Base-by-base conservation (phyloP, 495 filamentous ascomycete species). In the Aspergillus asperescens region DNA sequence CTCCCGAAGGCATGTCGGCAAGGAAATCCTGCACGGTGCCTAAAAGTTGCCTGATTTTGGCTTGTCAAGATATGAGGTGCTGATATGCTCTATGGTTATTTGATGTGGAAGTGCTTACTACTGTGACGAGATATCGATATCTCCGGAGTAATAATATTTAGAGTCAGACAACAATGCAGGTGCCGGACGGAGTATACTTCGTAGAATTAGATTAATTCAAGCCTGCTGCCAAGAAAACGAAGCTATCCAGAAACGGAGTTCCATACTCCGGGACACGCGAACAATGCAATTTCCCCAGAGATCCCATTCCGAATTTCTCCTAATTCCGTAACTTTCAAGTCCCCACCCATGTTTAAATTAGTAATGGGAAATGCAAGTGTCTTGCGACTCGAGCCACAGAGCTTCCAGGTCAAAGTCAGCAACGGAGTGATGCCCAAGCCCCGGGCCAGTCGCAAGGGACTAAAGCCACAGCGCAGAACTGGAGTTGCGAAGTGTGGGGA, bases 401-500 rank as follows among this genome's bases (percentile, higher is more conserved):
- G 37, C 37, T 22, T 23, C 4, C 8, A 7, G 37, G 22, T 13
- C 1, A 20, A 20, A 16, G 18, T 40, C 22, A 37, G 20, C 15
- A 22, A 32, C 46, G 46, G 46, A 49, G 32, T 28, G 46, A 16
- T 28, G 46, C 46, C 32, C 46, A 49, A 35, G 34, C 32, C 34
- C 46, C 34, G 46, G 25, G 23, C 32, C 34, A 37, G 18, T 46
- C 24, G 37, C 32, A 28, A 47, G 38, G 39, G 34, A 16, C 16
- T 22, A 37, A 24, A 48, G 32, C 32, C 32, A 48, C 31, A 48
- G 32, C 29, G 37, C 4, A 48, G n/a, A 48, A 37, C 45, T 42
- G 54, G 54, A 50, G 32, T 39, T 52, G 18, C 23, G 43, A 42
- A 31, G 53, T 60, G 55, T 61, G 61, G 61, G 58, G 61, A 59